Evolutionary conservation across 208 protist genomes (phyloP).

Genomic region (Trypanosoma boissoni): DNA sequence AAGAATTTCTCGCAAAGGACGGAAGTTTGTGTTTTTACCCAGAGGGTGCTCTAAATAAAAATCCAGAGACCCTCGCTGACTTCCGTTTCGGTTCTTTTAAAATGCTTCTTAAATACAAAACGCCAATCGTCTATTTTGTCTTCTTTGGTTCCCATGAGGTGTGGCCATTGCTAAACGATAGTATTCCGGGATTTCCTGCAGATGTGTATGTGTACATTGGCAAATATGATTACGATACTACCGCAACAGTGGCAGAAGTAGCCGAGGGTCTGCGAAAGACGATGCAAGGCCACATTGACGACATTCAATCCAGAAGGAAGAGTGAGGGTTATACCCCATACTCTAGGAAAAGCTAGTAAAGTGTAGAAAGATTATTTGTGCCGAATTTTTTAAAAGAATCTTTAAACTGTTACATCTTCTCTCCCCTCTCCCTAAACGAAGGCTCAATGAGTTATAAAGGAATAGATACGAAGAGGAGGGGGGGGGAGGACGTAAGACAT

Average conservation of each 20-base stretch:
- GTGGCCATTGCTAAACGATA: constrained; percentile 53
- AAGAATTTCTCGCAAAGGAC: constrained; percentile 47
- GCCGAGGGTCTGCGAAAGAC: constrained; percentile 44
- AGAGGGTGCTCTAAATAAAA: constrained; percentile 80
- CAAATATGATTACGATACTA: constrained; percentile 65
- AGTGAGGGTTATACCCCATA: constrained; percentile 39
- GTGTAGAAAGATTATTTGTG: no score
- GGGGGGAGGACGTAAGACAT: no score
- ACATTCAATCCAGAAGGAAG: constrained; percentile 43
- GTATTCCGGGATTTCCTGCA: constrained; percentile 66
- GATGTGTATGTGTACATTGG: constrained; percentile 80
- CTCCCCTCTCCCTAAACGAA: no score
- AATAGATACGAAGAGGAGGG: no score
- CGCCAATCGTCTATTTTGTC: constrained; percentile 74
- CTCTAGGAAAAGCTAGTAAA: no score
- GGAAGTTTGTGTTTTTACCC: constrained; percentile 83
- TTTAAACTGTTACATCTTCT: no score
- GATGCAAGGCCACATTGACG: constrained; percentile 75
- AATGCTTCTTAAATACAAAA: constrained; percentile 54
- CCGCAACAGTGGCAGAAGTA: constrained; percentile 43
- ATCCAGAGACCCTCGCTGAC: constrained; percentile 68
- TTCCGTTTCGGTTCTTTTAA: constrained; percentile 86
- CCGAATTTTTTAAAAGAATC: no score
- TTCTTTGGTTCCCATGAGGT: constrained; percentile 79
- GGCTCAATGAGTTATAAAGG: no score